Evolutionary conservation across 83 land plant genomes (phyloP).

Genomic region (Thuja plicata): DNA sequence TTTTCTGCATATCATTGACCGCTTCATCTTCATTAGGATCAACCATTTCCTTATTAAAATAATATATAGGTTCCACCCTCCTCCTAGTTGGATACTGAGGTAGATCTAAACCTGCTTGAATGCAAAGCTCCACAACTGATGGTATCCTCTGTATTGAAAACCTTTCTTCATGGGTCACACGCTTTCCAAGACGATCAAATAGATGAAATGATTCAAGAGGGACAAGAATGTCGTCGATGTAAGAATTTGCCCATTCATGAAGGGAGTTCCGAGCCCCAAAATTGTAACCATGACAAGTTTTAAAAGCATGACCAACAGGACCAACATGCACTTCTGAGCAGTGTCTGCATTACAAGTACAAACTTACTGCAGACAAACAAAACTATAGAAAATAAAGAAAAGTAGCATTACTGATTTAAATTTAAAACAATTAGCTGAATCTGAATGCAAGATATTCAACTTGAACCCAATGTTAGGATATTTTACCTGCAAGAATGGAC

Average conservation of each 20-base stretch:
- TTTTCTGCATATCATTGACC: conserved; percentile 48
- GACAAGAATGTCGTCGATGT: conserved; percentile 70
- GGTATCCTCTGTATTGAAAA: conserved; percentile 71
- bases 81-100: conserved; percentile 86
- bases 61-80: conserved; percentile 67
- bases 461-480: conserved; percentile 6
- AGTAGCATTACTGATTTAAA: background rate
- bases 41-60: conserved; percentile 47
- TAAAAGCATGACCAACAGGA: conserved; percentile 77
- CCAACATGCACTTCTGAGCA: conserved; percentile 92
- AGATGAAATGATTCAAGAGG: conserved; percentile 90
- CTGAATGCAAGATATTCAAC: background rate
- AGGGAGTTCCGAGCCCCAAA: conserved; percentile 45
- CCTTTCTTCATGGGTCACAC: conserved; percentile 69
- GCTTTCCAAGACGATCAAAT: conserved; percentile 73
- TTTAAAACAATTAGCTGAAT: conserved; percentile 13
- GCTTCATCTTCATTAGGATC: conserved; percentile 74
- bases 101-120: conserved; percentile 93
- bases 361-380: conserved; percentile 12
- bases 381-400: conserved; percentile 17
- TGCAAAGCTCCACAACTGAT: conserved; percentile 91
- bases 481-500: conserved; percentile 90
- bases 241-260: conserved; percentile 76
- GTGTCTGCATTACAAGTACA: conserved; percentile 41
- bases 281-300: conserved; percentile 64